phyloP scores from a whole-genome alignment of 441 rosid genomes.

The Manihot esculenta region DNA sequence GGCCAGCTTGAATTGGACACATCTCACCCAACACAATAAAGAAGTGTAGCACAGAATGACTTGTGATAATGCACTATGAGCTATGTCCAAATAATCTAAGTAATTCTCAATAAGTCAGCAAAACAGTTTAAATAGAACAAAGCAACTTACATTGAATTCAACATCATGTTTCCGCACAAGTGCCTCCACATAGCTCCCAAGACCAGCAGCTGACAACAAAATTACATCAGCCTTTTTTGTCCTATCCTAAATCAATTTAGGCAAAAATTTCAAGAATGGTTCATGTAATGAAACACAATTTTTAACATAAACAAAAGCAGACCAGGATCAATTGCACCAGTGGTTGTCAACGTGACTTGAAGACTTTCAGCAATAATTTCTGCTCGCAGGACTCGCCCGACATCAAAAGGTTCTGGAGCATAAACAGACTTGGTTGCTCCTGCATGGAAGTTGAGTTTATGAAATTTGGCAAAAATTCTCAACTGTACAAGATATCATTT shows the following conservation, averaged over 20 bases:
- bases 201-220: slow-evolving; percentile 73
- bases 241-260: neutral
- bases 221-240: slow-evolving; percentile 22
- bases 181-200: slow-evolving; percentile 96
- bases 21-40: neutral
- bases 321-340: slow-evolving; percentile 87
- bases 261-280: neutral
- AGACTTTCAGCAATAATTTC: slow-evolving; percentile 57
- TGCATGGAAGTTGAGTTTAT: slow-evolving; percentile 30
- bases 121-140: neutral
- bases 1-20: neutral
- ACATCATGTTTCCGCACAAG: slow-evolving; percentile 87
- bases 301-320: slow-evolving; percentile 18
- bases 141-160: slow-evolving; percentile 69
- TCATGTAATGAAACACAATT: slow-evolving; percentile 1
- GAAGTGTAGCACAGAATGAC: neutral
- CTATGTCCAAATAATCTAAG: neutral
- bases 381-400: slow-evolving; percentile 66
- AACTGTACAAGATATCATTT: neutral
- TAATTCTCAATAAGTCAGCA: neutral
- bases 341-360: slow-evolving; percentile 55
- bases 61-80: neutral
- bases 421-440: slow-evolving; percentile 89
- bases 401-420: slow-evolving; percentile 97
- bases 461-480: slow-evolving; percentile 13